Evolutionary conservation across 345 rosid genomes (phyloP).

Genomic region (Pelargonium nanum): DNA sequence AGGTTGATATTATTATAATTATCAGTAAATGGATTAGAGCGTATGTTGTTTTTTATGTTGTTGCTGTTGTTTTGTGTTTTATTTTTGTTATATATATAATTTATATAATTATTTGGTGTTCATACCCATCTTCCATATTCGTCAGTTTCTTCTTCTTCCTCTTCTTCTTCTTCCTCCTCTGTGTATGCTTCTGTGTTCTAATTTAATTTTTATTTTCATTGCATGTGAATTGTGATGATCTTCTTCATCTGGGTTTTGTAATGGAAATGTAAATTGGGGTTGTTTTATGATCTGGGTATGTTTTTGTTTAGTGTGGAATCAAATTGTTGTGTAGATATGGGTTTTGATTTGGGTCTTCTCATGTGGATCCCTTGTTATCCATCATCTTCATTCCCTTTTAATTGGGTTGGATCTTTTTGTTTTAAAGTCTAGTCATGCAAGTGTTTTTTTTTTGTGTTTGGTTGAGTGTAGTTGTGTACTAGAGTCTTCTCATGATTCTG

Average conservation of each 20-base stretch:
- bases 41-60: neutral
- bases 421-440: constrained; percentile 9
- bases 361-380: constrained; percentile 8
- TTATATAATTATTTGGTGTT: constrained; percentile 12
- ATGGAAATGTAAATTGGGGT: constrained; percentile 16
- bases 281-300: constrained; percentile 30
- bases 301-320: constrained; percentile 12
- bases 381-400: constrained; percentile 13
- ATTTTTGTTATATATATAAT: constrained; percentile 6
- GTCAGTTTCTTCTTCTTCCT: constrained; percentile 19
- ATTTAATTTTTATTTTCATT: neutral
- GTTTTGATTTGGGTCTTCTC: constrained; percentile 10
- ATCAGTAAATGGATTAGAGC: constrained; percentile 6
- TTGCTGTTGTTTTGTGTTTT: constrained; percentile 1
- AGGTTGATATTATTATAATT: neutral
- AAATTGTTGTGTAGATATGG: constrained; percentile 10
- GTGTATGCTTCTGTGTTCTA: constrained; percentile 12
- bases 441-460: constrained; percentile 4
- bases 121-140: constrained; percentile 23
- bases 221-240: constrained; percentile 13
- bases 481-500: neutral
- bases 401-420: constrained; percentile 14
- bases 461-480: neutral
- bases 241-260: constrained; percentile 4
- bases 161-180: constrained; percentile 13